A percentile compares a stretch with the other conserved stretches of the same genome.
These are phyloP conservation scores for Acanthamoeba lenticulata DNA, from an alignment of 208 protist species.

Conservation along the genomic window DNA sequence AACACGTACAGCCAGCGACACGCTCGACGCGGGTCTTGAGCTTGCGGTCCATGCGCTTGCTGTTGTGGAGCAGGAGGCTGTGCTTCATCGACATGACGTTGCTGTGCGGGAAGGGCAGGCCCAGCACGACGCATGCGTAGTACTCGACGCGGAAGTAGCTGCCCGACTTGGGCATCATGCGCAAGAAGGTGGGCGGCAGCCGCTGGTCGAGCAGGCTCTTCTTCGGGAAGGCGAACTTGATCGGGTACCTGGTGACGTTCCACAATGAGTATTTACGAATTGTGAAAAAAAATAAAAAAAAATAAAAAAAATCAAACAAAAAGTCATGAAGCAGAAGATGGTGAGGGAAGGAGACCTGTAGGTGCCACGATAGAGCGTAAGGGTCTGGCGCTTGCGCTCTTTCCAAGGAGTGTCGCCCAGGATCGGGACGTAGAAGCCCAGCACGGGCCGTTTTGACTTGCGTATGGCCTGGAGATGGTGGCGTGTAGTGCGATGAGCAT, in stretches of 20 bases:
- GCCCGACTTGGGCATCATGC: not conserved
- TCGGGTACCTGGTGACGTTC: not conserved
- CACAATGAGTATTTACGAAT: not conserved
- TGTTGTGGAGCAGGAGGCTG: not conserved
- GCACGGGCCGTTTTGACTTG: not conserved
- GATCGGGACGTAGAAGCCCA: not conserved
- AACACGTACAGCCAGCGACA: not conserved
- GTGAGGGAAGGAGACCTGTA: too few species aligned
- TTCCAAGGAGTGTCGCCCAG: not conserved
- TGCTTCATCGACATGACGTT: constrained; percentile 35
- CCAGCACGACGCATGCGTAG: not conserved
- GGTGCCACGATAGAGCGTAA: not conserved
- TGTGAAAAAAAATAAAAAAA: not conserved
- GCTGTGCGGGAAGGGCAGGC: constrained; percentile 18
- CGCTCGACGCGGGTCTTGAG: constrained; percentile 3
- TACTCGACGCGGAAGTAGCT: constrained; percentile 33
- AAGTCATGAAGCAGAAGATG: too few species aligned
- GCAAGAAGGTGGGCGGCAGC: constrained; percentile 6
- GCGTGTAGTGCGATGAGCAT: not conserved
- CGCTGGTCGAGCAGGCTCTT: not conserved
- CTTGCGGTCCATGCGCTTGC: constrained; percentile 34
- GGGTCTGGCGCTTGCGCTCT: not conserved
- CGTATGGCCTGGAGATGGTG: not conserved
- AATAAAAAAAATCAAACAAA: too few species aligned
- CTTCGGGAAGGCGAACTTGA: not conserved